phyloP scores from a whole-genome alignment of 495 filamentous ascomycete genomes.

The Penicillium nucicola region DNA sequence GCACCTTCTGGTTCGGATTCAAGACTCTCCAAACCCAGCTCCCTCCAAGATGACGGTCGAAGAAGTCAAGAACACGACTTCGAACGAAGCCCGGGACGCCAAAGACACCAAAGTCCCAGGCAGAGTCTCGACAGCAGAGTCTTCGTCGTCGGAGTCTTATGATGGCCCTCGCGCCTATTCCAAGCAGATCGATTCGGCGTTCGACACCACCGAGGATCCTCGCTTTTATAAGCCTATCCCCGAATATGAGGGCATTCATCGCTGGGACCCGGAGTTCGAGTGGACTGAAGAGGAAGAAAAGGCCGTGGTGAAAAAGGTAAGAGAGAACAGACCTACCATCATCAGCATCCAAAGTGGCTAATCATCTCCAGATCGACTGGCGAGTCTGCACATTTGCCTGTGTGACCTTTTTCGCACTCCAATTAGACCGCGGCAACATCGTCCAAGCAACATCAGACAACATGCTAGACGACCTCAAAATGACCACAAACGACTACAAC shows the following conservation, averaged over 20 bases:
- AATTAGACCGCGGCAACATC: conserved; percentile 77
- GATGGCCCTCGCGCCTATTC: conserved; percentile 9
- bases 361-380: conserved; percentile 45
- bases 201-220: conserved; percentile 40
- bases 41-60: conserved; percentile 23
- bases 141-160: conserved; percentile 22
- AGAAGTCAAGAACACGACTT: conserved; percentile 8
- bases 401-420: conserved; percentile 79
- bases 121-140: conserved; percentile 12
- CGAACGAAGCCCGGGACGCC: neutral
- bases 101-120: conserved; percentile 16
- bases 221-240: conserved; percentile 57
- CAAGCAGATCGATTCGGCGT: conserved; percentile 26
- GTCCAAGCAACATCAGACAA: conserved; percentile 69
- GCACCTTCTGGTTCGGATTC: no score
- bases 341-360: neutral
- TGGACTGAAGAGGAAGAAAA: conserved; percentile 72
- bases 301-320: conserved; percentile 61
- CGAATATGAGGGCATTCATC: conserved; percentile 66
- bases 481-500: conserved; percentile 77
- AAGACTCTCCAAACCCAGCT: no score
- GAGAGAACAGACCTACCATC: neutral
- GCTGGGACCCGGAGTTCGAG: conserved; percentile 69
- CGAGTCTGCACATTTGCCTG: conserved; percentile 64
- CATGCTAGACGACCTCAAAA: conserved; percentile 55